Evolutionary conservation across 345 rosid species (phyloP), one percentile per base, ranked within the genome.

Genomic region (Rhodamnia rubescens): DNA sequence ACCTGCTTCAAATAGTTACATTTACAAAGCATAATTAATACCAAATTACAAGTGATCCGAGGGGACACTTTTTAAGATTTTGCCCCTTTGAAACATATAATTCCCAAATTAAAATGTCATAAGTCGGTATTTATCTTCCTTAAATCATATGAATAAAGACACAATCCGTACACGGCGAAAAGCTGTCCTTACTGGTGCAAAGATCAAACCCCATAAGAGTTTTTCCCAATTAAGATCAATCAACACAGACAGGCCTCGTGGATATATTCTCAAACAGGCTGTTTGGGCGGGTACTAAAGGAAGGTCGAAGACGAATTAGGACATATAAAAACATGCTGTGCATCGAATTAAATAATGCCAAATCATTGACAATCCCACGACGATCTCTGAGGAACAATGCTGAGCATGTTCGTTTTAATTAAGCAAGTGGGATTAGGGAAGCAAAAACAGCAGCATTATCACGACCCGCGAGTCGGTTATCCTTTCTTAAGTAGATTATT

Each of bases 261-360:
- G 85, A 88, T 87, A 87, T 91, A 90, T 91, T 89, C 92, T 82
- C 85, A 82, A 86, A 69, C 91, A 88, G 93, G 88, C 92, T 88
- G 91, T 90, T 69, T 85, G 83, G 86, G 90, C 91, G 87, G 85
- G 78, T 18, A 69, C 78, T 86, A 74, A 86, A 85, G 85, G 53
- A 84, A 83, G 56, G 87, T 85, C 87, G 53, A 32, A 44, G 57
- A 8, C 36, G 47, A 36, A 32, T 69, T 69, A 69, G 18, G 78
- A 32, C 78, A 44, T 18, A 32, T 22, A 18, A 32, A 69, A 69
- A 18, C 78, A 69, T 69, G 47, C 78, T 18, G 47, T 69, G 78
- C 78, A 18, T 69, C 47, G 44, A 81, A 5, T 51, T 80, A 56
- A 27, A 69, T 74, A 44, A 36, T 29, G 40, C 51, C 53, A 50